phyloP scores from a whole-genome alignment of 2,329 filamentous ascomycete genomes.

The Verticillium klebahnii region DNA sequence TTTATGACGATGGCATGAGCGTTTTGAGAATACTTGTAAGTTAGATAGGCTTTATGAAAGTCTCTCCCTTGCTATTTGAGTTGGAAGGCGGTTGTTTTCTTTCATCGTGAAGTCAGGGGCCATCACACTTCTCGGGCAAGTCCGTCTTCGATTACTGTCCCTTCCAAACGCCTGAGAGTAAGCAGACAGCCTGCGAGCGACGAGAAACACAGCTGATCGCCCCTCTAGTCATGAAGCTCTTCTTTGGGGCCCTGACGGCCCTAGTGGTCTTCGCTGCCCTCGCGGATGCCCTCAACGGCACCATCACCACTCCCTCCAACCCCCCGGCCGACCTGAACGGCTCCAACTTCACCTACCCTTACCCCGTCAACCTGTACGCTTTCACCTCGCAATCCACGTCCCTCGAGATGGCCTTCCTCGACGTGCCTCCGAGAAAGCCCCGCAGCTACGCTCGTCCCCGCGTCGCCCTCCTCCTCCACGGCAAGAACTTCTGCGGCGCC shows the following conservation, averaged over 20 bases:
- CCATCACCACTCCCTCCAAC: conserved; percentile 22
- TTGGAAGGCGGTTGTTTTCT: too few relatives aligned
- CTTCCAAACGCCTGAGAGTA: neutral
- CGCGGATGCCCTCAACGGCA: conserved; percentile 15
- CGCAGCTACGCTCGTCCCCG: conserved; percentile 20
- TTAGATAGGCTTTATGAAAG: too few relatives aligned
- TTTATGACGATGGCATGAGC: neutral
- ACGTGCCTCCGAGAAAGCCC: conserved; percentile 30
- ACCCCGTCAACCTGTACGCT: conserved; percentile 41
- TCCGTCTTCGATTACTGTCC: neutral
- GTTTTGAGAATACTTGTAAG: too few relatives aligned
- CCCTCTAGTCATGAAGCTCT: conserved; percentile 13
- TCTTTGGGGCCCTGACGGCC: conserved; percentile 6
- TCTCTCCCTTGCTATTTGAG: too few relatives aligned
- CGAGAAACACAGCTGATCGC: neutral
- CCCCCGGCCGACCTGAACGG: conserved; percentile 38
- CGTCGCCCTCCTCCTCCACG: conserved; percentile 45
- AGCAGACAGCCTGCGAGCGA: neutral
- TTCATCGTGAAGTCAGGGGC: neutral
- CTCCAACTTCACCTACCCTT: conserved; percentile 49
- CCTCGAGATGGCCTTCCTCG: conserved; percentile 54
- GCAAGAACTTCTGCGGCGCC: conserved; percentile 51
- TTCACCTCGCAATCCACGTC: conserved; percentile 41
- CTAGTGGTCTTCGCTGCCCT: conserved; percentile 11
- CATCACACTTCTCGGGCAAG: neutral